A percentile compares a stretch with the other conserved stretches of the same genome.
phyloP scores from a whole-genome alignment of 331 rosid genomes.

The Quercus phellos region DNA sequence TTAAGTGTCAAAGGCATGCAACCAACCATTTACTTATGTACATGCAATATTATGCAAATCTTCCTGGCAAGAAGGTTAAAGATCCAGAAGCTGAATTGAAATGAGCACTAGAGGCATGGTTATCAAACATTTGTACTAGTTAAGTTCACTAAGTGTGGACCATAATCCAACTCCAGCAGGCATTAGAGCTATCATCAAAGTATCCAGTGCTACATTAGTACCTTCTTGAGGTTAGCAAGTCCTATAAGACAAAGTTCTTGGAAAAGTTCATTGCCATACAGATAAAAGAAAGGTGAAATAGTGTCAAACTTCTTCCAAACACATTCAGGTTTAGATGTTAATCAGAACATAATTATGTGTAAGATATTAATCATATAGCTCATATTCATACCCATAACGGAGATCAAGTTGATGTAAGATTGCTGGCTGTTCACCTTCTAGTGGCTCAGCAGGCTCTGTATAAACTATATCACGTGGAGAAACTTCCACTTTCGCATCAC shows the following conservation, averaged over 20 bases:
- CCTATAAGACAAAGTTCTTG: not conserved
- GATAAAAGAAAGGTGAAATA: not conserved
- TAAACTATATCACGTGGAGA: constrained; percentile 94
- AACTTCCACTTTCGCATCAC: constrained; percentile 87
- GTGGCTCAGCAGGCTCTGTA: constrained; percentile 78
- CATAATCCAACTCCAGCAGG: not conserved
- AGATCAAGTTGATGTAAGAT: constrained; percentile 89
- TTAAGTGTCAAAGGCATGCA: constrained; percentile 2
- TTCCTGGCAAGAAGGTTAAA: constrained; percentile 1
- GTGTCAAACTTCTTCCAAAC: not conserved
- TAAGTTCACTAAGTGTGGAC: not conserved
- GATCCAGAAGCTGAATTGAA: not conserved
- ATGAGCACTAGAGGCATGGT: constrained; percentile 7
- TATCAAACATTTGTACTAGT: not conserved
- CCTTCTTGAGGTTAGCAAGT: constrained; percentile 1
- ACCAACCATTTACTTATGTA: constrained; percentile 2
- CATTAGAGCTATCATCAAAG: not conserved
- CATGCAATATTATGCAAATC: not conserved
- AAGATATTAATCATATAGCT: constrained; percentile 8
- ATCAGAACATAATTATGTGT: not conserved
- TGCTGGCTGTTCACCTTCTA: constrained; percentile 55
- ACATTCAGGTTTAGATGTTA: not conserved
- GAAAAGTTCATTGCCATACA: not conserved
- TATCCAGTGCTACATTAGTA: not conserved
- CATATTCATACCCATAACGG: constrained; percentile 77